phyloP scores from a whole-genome alignment of 2,329 filamentous ascomycete genomes.

The Microsporum ferrugineum region DNA sequence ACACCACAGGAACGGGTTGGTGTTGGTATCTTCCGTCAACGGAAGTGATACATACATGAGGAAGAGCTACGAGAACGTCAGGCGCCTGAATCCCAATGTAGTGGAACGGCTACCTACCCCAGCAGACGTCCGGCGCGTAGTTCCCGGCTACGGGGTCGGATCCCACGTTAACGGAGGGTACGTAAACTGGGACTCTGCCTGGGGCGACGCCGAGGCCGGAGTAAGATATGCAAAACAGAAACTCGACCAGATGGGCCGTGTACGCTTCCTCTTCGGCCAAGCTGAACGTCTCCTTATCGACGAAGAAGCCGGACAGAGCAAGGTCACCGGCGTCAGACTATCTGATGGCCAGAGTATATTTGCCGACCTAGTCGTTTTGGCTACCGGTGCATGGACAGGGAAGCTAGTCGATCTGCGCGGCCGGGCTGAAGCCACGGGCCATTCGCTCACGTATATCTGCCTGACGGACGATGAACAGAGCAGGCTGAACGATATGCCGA shows the following conservation, averaged over 20 bases:
- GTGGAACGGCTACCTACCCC: slow-evolving; percentile 26
- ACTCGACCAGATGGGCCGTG: slow-evolving; percentile 28
- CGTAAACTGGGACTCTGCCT: slow-evolving; percentile 38
- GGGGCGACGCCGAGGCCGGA: slow-evolving; percentile 34
- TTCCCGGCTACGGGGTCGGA: slow-evolving; percentile 26
- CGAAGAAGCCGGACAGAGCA: slow-evolving; percentile 1
- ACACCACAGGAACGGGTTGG: slow-evolving; percentile 35
- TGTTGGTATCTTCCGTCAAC: slow-evolving; percentile 29
- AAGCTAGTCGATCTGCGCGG: slow-evolving; percentile 66
- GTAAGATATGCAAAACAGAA: slow-evolving; percentile 30
- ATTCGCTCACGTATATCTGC: slow-evolving; percentile 65
- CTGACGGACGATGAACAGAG: slow-evolving; percentile 61
- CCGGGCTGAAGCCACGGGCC: slow-evolving; percentile 67
- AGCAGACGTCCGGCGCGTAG: slow-evolving; percentile 25
- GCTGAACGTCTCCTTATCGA: slow-evolving; percentile 23
- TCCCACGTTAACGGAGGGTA: slow-evolving; percentile 32
- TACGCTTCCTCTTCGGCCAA: slow-evolving; percentile 26
- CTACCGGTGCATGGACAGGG: slow-evolving; percentile 78
- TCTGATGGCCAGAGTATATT: slow-evolving; percentile 39
- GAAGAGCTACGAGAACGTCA: slow-evolving; percentile 33
- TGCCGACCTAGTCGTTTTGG: slow-evolving; percentile 66
- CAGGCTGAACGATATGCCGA: slow-evolving; percentile 53
- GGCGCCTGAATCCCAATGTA: slow-evolving; percentile 23
- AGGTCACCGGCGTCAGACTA: slow-evolving; percentile 41
- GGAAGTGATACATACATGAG: slow-evolving; percentile 26